phyloP scores from a whole-genome alignment of 129 eudicot species.

The Saussurea involucrata region DNA sequence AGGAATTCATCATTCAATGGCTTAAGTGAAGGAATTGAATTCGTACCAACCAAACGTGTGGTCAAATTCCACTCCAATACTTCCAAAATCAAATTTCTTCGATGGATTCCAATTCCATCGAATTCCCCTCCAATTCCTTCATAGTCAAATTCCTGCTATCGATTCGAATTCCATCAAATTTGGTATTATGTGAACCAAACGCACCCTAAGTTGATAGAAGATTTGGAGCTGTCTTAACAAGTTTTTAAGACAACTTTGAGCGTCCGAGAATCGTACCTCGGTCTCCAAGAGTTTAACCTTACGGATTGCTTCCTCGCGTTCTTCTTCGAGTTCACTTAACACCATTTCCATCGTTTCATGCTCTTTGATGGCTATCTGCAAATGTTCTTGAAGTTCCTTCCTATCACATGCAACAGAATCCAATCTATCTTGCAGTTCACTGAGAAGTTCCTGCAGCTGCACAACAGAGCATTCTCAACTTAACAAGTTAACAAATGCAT shows the following conservation, averaged over 20 bases:
- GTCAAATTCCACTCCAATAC: too few relatives aligned
- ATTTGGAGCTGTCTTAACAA: neutral
- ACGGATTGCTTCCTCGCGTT: slow-evolving; percentile 63
- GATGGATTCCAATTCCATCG: too few relatives aligned
- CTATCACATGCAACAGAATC: slow-evolving; percentile 54
- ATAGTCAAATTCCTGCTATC: too few relatives aligned
- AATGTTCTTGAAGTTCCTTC: slow-evolving; percentile 53
- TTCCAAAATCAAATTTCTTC: too few relatives aligned
- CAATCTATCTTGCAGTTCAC: slow-evolving; percentile 49
- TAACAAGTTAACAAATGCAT: neutral
- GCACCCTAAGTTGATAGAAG: neutral
- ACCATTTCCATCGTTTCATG: slow-evolving; percentile 51
- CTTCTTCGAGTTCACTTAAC: slow-evolving; percentile 74
- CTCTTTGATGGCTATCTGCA: slow-evolving; percentile 43
- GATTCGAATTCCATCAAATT: too few relatives aligned
- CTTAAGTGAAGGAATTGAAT: too few relatives aligned
- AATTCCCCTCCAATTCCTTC: too few relatives aligned
- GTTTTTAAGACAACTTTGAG: neutral
- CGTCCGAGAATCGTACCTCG: slow-evolving; percentile 39
- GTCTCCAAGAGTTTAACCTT: slow-evolving; percentile 57
- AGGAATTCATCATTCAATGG: too few relatives aligned
- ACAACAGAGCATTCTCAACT: slow-evolving; percentile 9
- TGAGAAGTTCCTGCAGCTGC: slow-evolving; percentile 56
- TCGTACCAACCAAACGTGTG: too few relatives aligned
- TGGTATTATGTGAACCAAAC: too few relatives aligned